A percentile compares a stretch with the other conserved stretches of the same genome.
Evolutionary conservation across 2,329 filamentous ascomycete species (phyloP).

Genomic region (Plectosphaerella sp.): DNA sequence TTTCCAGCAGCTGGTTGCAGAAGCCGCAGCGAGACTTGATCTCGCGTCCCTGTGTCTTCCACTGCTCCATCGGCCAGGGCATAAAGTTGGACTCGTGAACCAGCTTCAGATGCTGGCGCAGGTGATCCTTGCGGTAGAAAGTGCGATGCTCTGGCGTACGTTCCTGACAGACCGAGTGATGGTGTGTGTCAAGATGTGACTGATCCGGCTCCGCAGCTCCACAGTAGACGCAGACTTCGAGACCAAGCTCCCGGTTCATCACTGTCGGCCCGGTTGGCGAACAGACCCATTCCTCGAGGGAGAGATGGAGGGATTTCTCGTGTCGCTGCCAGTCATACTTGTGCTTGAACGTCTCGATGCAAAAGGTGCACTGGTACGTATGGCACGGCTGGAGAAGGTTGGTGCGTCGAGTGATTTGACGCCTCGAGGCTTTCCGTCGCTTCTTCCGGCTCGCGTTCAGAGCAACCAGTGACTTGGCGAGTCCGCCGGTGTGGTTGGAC

Average conservation of each 20-base stretch:
- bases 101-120: conserved; percentile 36
- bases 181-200: conserved; percentile 29
- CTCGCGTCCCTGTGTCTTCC: conserved; percentile 27
- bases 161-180: conserved; percentile 42
- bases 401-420: not conserved
- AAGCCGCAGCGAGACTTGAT: conserved; percentile 37
- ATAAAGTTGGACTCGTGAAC: conserved; percentile 34
- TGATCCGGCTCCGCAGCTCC: conserved; percentile 21
- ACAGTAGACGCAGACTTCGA: conserved; percentile 32
- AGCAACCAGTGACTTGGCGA: conserved; percentile 11
- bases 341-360: conserved; percentile 37
- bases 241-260: conserved; percentile 36
- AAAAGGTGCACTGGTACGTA: conserved; percentile 41
- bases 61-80: conserved; percentile 38
- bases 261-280: conserved; percentile 29
- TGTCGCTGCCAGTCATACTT: conserved; percentile 46
- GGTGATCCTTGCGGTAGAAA: conserved; percentile 38
- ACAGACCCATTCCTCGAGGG: conserved; percentile 42
- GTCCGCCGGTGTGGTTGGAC: conserved; percentile 24
- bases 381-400: conserved; percentile 1
- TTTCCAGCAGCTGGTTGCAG: conserved; percentile 27
- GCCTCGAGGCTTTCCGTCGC: not conserved
- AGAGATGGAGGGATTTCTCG: conserved; percentile 42
- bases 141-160: conserved; percentile 37
- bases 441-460: not conserved